Base-by-base conservation (phyloP, 495 filamentous ascomycete species). In the Mytilinidion resinicola region DNA sequence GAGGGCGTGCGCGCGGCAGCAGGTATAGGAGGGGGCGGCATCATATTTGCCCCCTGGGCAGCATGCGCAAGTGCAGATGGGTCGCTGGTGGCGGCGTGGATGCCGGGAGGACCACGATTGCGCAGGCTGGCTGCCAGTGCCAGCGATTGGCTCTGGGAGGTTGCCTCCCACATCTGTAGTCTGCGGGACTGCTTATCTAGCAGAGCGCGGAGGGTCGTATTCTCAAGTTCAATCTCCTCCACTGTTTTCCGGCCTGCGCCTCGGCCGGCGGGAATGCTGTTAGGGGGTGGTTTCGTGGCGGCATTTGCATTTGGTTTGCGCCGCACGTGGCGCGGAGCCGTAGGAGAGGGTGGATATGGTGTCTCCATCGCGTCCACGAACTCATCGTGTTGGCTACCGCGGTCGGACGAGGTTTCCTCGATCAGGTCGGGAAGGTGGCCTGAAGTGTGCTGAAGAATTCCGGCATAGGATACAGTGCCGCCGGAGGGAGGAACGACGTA, bases 401-500 rank as follows among this genome's bases (percentile, higher is more conserved):
- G 50, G 36, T 59, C 56, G 53, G 53, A 30, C 25, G 46, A 7
- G 35, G 55, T 59, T 56, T 89, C 87, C 19, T 90, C 84, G 47
- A 21, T 55, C 3, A 79, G 59, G 50, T 71, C 71, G 69, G 44
- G 58, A 63, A 48, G 71, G 61, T 60, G 64, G 6, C 21, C n/a
- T n/a, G 21, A 80, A 2, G 83, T 85, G 56, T 87, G 82, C 9
- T 81, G 82, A 1, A 96, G 74, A 30, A 98, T 95, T 44, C 83
- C 87, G 4, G 93, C 91, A 68, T 97, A 98, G 0, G 89, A 88
- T 42, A 88, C 82, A 0, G 90, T 96, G 56, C 90, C 88, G 30
- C 93, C 93, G 5, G 88, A 88, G 0, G 87, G 85, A 9, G 92
- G 93, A 0, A 98, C 93, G 1, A 98, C 88, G 67, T 96, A 96